These are phyloP conservation scores for Hemileccinum rubropunctum DNA, from an alignment of 768 basidiomycete genomes.

Conservation along the genomic window DNA sequence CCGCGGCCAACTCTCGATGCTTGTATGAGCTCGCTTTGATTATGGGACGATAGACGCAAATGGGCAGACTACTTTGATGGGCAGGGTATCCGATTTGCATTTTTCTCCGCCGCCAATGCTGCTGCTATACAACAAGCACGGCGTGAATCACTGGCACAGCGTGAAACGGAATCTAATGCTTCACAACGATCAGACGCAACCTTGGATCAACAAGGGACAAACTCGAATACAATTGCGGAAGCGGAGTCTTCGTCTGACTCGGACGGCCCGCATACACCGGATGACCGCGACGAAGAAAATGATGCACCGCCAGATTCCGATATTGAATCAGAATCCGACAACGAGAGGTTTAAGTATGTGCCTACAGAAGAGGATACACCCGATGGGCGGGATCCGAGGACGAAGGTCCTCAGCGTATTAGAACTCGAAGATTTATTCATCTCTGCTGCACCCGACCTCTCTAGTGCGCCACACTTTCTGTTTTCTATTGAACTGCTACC, in stretches of 20 bases:
- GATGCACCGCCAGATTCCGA: conserved; percentile 26
- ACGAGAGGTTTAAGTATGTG: conserved; percentile 45
- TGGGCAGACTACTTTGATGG: conserved; percentile 94
- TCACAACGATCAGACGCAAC: neutral
- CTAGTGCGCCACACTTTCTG: conserved; percentile 43
- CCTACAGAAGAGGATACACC: conserved; percentile 52
- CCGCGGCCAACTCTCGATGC: neutral
- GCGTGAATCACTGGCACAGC: conserved; percentile 40
- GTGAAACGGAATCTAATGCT: conserved; percentile 20
- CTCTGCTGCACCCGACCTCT: conserved; percentile 65
- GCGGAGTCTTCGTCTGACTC: conserved; percentile 34
- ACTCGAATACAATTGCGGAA: conserved; percentile 4
- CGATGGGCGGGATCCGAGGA: conserved; percentile 59
- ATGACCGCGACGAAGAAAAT: conserved; percentile 30
- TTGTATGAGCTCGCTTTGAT: neutral
- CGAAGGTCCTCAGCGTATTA: conserved; percentile 76
- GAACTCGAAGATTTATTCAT: conserved; percentile 87
- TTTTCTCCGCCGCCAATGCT: conserved; percentile 92
- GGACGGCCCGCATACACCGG: conserved; percentile 25
- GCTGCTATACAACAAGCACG: conserved; percentile 78
- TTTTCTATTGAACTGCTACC: neutral
- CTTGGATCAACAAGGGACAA: neutral
- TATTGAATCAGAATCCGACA: conserved; percentile 29
- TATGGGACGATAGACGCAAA: conserved; percentile 52
- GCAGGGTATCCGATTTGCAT: conserved; percentile 75